Evolutionary conservation across 78 protist genomes (phyloP).

Genomic region (Dictyostelium brefeldianum): DNA sequence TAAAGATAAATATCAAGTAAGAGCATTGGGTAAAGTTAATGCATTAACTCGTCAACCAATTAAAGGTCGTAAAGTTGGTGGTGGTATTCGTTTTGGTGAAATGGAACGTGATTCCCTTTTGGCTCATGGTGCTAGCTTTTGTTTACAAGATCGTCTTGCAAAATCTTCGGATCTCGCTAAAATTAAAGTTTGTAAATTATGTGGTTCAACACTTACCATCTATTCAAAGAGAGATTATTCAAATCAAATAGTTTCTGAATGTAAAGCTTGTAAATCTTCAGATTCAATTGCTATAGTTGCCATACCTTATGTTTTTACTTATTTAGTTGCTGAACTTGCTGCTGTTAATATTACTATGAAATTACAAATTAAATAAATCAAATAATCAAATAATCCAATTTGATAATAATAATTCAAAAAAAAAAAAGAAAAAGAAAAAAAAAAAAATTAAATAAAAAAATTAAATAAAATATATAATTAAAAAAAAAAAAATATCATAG

Average conservation of each 20-base stretch:
- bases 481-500: too few species aligned
- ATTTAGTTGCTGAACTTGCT: constrained; percentile 93
- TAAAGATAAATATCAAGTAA: constrained; percentile 99
- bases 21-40: constrained; percentile 96
- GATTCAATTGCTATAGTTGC: constrained; percentile 22
- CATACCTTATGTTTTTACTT: constrained; percentile 95
- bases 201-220: constrained; percentile 87
- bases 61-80: constrained; percentile 92
- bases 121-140: constrained; percentile 96
- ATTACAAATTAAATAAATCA: constrained; percentile 38
- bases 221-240: constrained; percentile 9
- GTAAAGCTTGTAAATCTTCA: constrained; percentile 66
- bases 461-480: too few species aligned
- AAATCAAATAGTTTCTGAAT: not conserved
- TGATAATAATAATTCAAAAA: not conserved
- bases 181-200: constrained; percentile 82
- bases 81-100: constrained; percentile 99
- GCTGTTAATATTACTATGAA: constrained; percentile 90
- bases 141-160: constrained; percentile 96
- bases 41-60: constrained; percentile 97
- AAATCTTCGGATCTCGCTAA: constrained; percentile 89
- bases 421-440: not conserved
- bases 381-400: not conserved
- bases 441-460: too few species aligned
- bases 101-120: constrained; percentile 99